These are phyloP conservation scores for Ulota crispa DNA, from an alignment of 225 moss, liverwort and hornwort genomes.

Conservation along the genomic window DNA sequence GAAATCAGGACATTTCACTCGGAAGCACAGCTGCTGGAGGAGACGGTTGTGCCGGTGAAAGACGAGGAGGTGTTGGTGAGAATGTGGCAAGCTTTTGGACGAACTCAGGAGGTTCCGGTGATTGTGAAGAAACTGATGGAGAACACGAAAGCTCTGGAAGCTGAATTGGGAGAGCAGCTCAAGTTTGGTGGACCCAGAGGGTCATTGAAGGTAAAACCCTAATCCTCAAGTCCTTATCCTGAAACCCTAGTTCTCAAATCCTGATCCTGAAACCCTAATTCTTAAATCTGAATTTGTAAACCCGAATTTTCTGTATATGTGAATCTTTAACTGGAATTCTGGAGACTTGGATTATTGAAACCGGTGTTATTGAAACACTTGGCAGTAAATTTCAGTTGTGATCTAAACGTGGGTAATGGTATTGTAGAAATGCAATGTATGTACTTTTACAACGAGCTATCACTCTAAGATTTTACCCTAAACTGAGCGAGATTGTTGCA, in stretches of 20 bases:
- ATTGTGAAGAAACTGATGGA: conserved; percentile 76
- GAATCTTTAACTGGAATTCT: background rate
- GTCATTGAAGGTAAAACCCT: conserved; percentile 68
- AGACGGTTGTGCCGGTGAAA: conserved; percentile 18
- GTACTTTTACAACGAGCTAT: background rate
- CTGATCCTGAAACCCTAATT: conserved; percentile 46
- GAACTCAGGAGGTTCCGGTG: conserved; percentile 57
- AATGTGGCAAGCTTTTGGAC: conserved; percentile 77
- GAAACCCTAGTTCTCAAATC: conserved; percentile 4
- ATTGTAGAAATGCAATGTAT: background rate
- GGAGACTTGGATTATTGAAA: background rate
- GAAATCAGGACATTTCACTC: conserved; percentile 37
- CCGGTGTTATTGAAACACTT: background rate
- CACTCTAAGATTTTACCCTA: background rate
- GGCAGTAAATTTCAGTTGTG: too few species aligned
- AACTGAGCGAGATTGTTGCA: background rate
- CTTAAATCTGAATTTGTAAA: too few species aligned
- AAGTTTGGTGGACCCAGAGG: conserved; percentile 89
- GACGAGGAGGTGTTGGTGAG: conserved; percentile 48
- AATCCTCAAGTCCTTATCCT: background rate
- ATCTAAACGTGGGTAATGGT: background rate
- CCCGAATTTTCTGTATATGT: background rate
- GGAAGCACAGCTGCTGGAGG: conserved; percentile 34
- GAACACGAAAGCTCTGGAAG: conserved; percentile 77
- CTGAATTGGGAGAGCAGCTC: conserved; percentile 85